Evolutionary conservation across 2,329 filamentous ascomycete genomes (phyloP), one percentile per base, ranked within the genome.

Genomic region (Pseudogymnoascus sp.): DNA sequence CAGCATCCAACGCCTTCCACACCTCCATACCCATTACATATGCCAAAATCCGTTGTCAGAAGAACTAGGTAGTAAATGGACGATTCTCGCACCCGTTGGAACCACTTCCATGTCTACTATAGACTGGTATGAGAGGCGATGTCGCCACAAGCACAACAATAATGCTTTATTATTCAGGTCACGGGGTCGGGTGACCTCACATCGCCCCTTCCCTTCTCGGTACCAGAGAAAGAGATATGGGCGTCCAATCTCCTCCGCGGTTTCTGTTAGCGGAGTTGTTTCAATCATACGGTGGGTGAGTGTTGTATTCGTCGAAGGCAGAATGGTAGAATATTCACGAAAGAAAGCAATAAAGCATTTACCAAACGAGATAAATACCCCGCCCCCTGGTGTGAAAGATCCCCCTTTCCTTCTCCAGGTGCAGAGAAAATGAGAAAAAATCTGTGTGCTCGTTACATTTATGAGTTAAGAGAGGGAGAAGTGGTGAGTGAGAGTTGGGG

Each of bases 391-490:
- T 21, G 29, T 21, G n/a, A 6, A 12, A 33, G 29, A 21, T n/a
- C 15, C 10, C 48, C 2, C 17, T 17, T 12, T 55, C 13, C 15
- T 21, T 21, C 25, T 35, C 15, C 48, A 55, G 10, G 48, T 55
- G 29, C 48, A 33, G 48, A 55, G 48, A 55, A 55, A 21, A 55
- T 33, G 48, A 55, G 29, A 55, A 55, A 55, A 55, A 55, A 33
- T 35, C 29, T 21, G 29, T 33, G 48, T 55, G 29, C 29, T 55
- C 5, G 48, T 55, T 55, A 33, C n/a, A 29, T 33, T 55, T 55
- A 1, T 17, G 48, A 1, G 25, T 31, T 31, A 3, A 10, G 27
- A 48, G 29, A 7, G n/a, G 9, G 48, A 29, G 42, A 12, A 35
- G 48, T 5, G n/a, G 27, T 33, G 17, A 41, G 13, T 17, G 27